Conservation (phyloP, 305 asterid genomes). For the Lippia alba region DNA sequence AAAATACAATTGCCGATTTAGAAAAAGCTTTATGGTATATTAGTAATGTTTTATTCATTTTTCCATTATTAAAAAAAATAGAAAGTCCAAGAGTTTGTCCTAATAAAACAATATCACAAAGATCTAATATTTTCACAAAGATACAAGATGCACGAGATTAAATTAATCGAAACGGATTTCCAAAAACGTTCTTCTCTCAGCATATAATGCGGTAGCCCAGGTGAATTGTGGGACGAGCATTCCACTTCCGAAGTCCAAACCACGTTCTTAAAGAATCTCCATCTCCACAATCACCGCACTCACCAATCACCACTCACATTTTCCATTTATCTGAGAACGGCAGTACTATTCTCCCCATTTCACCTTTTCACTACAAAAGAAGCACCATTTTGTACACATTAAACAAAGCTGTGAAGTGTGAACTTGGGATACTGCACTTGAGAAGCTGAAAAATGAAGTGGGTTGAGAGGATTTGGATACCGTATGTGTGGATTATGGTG, state of each 20-base stretch:
- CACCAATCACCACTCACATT: conserved; percentile 5
- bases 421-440: background rate
- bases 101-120: too few species aligned
- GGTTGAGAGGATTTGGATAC: conserved; percentile 41
- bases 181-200: background rate
- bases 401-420: conserved; percentile 22
- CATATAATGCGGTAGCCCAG: conserved; percentile 20
- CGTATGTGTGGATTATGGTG: conserved; percentile 47
- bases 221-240: background rate
- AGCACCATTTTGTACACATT: conserved; percentile 16
- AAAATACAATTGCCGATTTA: too few species aligned
- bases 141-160: too few species aligned
- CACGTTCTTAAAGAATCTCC: conserved; percentile 39
- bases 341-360: background rate
- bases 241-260: background rate
- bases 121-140: too few species aligned
- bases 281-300: conserved; percentile 17
- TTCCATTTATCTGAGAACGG: conserved; percentile 19
- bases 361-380: conserved; percentile 1
- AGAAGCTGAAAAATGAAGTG: conserved; percentile 39
- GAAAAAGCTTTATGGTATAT: too few species aligned
- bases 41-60: too few species aligned
- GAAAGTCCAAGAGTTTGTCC: too few species aligned
- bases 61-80: too few species aligned
- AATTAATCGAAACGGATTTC: too few species aligned